Conservation (phyloP, 2,329 filamentous ascomycete species). For the Emericellopsis cladophorae region DNA sequence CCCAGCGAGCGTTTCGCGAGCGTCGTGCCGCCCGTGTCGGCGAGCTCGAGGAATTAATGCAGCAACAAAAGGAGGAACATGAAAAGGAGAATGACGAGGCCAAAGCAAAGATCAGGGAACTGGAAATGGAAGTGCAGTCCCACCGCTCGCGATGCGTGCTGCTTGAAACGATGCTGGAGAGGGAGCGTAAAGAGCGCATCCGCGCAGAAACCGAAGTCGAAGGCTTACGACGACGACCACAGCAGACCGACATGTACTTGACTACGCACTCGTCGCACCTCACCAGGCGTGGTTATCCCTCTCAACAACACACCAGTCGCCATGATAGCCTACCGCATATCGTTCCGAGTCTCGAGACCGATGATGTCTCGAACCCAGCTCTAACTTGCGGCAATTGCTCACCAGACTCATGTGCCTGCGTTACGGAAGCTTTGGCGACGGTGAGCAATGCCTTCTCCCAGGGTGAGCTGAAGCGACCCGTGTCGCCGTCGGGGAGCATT, state of each 20-base stretch:
- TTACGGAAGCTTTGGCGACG: conserved; percentile 43
- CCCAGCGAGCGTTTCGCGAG: conserved; percentile 83
- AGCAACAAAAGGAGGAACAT: conserved; percentile 44
- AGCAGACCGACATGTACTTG: conserved; percentile 13
- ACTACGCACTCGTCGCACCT: neutral
- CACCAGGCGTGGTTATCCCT: neutral
- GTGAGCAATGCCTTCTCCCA: conserved; percentile 11
- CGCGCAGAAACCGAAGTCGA: conserved; percentile 27
- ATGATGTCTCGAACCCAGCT: conserved; percentile 14
- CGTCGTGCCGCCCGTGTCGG: conserved; percentile 74
- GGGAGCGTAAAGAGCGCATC: conserved; percentile 37
- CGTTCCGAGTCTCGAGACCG: conserved; percentile 37
- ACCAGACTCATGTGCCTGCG: conserved; percentile 43
- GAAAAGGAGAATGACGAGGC: conserved; percentile 45
- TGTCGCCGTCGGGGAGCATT: conserved; percentile 26
- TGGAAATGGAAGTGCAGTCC: conserved; percentile 56
- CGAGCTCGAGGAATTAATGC: conserved; percentile 56
- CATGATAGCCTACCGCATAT: conserved; percentile 26
- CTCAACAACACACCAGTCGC: neutral
- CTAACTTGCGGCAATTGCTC: conserved; percentile 45
- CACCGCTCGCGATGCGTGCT: conserved; percentile 48
- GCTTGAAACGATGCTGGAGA: conserved; percentile 51
- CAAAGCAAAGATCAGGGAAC: conserved; percentile 39
- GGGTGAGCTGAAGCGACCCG: conserved; percentile 28
- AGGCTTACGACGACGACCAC: conserved; percentile 16